Evolutionary conservation across 306 rosid genomes (phyloP).

Genomic region (Fragaria ananassa): DNA sequence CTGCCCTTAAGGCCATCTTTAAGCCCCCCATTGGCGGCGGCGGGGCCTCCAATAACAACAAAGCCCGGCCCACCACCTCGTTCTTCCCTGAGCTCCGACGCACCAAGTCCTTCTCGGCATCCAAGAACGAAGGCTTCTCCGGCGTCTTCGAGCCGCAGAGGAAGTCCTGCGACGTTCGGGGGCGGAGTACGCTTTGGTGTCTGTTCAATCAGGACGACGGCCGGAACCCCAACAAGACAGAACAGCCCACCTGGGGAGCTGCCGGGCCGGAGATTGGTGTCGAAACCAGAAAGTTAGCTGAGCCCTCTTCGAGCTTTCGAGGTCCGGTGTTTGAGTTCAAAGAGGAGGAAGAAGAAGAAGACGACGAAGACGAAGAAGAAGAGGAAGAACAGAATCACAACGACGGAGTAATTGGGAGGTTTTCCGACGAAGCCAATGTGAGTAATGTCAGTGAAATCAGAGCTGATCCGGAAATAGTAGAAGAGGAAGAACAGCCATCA

Average conservation of each 20-base stretch:
- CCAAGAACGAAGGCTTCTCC: conserved; percentile 82
- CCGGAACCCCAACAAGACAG: conserved; percentile 53
- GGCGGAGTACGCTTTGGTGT: conserved; percentile 62
- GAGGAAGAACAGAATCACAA: background rate
- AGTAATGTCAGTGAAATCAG: conserved; percentile 49
- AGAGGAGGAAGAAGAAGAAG: conserved; percentile 39
- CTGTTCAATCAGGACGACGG: conserved; percentile 77
- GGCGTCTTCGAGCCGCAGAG: conserved; percentile 90
- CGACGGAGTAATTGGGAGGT: conserved; percentile 33
- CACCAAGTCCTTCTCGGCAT: conserved; percentile 89
- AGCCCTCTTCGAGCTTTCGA: conserved; percentile 48
- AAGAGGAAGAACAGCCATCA: conserved; percentile 28
- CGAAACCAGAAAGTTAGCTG: conserved; percentile 36
- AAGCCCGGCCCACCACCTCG: conserved; percentile 42
- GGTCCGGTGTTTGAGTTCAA: conserved; percentile 54
- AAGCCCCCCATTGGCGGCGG: conserved; percentile 45
- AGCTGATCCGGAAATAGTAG: conserved; percentile 61
- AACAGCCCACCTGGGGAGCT: conserved; percentile 15
- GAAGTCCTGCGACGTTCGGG: conserved; percentile 92
- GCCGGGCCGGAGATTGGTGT: conserved; percentile 31
- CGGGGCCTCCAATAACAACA: conserved; percentile 11
- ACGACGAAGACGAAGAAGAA: conserved; percentile 24
- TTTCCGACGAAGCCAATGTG: conserved; percentile 37
- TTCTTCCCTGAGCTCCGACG: conserved; percentile 91
- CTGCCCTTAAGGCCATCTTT: conserved; percentile 89